Conservation (phyloP, 768 basidiomycete species). For the Zangia roseola region DNA sequence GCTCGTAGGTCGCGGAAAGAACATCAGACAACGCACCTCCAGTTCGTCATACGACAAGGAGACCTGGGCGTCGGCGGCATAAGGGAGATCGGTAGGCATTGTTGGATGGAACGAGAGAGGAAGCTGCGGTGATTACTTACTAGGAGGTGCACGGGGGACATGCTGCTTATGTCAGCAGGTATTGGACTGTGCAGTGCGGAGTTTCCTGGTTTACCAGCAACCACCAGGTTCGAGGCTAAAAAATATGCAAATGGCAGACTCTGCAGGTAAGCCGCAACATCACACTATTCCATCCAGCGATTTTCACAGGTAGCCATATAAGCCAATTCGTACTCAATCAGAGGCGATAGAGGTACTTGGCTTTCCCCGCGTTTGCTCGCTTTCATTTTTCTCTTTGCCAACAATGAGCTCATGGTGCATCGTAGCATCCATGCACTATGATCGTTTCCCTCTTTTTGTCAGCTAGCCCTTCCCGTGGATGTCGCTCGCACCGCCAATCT, state of each 20-base stretch:
- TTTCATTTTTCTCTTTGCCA: slow-evolving; percentile 39
- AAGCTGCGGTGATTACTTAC: slow-evolving; percentile 12
- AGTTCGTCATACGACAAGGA: slow-evolving; percentile 89
- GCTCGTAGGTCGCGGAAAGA: not conserved
- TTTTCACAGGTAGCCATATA: slow-evolving; percentile 30
- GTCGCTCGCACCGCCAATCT: slow-evolving; percentile 40
- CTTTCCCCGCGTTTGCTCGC: slow-evolving; percentile 33
- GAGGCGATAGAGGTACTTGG: slow-evolving; percentile 36
- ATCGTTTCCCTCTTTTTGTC: slow-evolving; percentile 35
- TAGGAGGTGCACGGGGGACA: slow-evolving; percentile 19
- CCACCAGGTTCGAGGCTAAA: slow-evolving; percentile 25
- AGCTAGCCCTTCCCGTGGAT: slow-evolving; percentile 62
- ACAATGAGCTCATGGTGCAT: slow-evolving; percentile 68
- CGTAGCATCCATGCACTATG: slow-evolving; percentile 42
- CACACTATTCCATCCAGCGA: slow-evolving; percentile 13
- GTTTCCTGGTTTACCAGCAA: slow-evolving; percentile 21
- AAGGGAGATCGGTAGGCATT: slow-evolving; percentile 85
- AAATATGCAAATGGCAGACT: slow-evolving; percentile 43
- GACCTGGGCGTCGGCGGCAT: slow-evolving; percentile 92
- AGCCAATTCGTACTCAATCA: slow-evolving; percentile 29
- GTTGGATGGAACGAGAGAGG: slow-evolving; percentile 13
- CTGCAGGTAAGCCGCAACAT: slow-evolving; percentile 49
- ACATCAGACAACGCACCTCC: slow-evolving; percentile 49
- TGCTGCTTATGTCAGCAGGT: slow-evolving; percentile 27
- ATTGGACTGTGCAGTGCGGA: slow-evolving; percentile 6